These are phyloP conservation scores for Chytriomyces sp. DNA, from an alignment of 192 early-diverging fungal species.

Conservation along the genomic window DNA sequence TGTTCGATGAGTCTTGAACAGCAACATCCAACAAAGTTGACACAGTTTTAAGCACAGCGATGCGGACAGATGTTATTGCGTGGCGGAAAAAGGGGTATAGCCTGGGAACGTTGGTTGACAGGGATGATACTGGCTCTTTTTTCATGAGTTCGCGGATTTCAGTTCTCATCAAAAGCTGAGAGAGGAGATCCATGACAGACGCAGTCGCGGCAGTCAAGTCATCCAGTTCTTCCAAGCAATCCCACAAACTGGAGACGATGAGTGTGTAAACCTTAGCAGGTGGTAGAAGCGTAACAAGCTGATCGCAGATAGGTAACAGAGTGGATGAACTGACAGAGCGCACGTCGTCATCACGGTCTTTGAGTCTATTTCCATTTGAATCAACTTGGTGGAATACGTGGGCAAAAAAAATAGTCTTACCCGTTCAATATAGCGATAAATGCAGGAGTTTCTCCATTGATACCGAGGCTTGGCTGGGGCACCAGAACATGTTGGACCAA, in stretches of 20 bases:
- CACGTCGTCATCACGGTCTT: slow-evolving; percentile 93
- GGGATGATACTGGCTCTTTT: slow-evolving; percentile 47
- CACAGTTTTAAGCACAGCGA: slow-evolving; percentile 81
- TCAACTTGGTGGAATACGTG: background rate
- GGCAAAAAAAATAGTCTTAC: slow-evolving; percentile 22
- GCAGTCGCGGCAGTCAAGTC: slow-evolving; percentile 92
- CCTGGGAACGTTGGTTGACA: slow-evolving; percentile 77
- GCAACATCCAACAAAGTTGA: slow-evolving; percentile 68
- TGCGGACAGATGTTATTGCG: slow-evolving; percentile 81
- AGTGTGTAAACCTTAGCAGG: slow-evolving; percentile 67
- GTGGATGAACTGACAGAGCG: slow-evolving; percentile 89
- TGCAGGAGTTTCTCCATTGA: slow-evolving; percentile 60
- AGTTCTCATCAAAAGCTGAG: slow-evolving; percentile 71
- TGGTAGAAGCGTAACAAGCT: slow-evolving; percentile 72
- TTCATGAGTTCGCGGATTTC: slow-evolving; percentile 45
- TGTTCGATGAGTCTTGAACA: background rate
- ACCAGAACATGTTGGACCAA: slow-evolving; percentile 76
- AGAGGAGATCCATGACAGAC: slow-evolving; percentile 90
- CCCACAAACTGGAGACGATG: slow-evolving; percentile 83
- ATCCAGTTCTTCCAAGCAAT: slow-evolving; percentile 86
- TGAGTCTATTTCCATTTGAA: slow-evolving; percentile 46
- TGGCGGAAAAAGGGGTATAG: slow-evolving; percentile 96
- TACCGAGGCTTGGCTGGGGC: background rate
- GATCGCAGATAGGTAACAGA: slow-evolving; percentile 82
- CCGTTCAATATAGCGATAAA: slow-evolving; percentile 82